These are phyloP conservation scores for Chytriomyces confervae DNA, from an alignment of 192 early-diverging fungal genomes.

Conservation along the genomic window DNA sequence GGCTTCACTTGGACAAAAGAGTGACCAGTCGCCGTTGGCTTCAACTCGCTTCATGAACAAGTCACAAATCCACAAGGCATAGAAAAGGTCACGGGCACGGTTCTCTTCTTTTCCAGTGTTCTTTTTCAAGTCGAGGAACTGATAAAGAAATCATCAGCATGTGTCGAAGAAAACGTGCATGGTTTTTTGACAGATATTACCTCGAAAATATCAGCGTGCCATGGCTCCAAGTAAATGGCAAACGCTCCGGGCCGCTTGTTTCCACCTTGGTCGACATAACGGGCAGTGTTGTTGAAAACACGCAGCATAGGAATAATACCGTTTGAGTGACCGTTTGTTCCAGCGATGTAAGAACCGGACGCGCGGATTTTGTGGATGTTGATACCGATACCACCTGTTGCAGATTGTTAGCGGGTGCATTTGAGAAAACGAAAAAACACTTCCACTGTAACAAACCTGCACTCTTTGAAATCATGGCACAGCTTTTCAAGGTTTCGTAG, in stretches of 20 bases:
- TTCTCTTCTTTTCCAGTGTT: conserved; percentile 98
- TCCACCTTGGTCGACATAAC: conserved; percentile 99
- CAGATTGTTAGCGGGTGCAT: neutral
- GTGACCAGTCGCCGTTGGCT: conserved; percentile 87
- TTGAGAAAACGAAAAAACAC: neutral
- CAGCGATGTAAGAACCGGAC: conserved; percentile 94
- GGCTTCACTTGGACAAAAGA: conserved; percentile 95
- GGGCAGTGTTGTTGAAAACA: conserved; percentile 97
- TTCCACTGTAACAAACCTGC: conserved; percentile 56
- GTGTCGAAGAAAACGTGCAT: neutral
- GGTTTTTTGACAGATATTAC: neutral
- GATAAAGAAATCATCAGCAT: neutral
- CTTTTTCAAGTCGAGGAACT: conserved; percentile 94
- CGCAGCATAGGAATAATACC: conserved; percentile 97
- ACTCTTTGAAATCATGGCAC: conserved; percentile 97
- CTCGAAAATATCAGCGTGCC: conserved; percentile 96
- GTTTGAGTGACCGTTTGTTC: conserved; percentile 96
- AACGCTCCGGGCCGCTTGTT: conserved; percentile 98
- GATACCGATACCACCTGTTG: conserved; percentile 85
- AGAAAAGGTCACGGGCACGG: conserved; percentile 96
- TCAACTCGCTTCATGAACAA: conserved; percentile 98
- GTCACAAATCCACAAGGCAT: conserved; percentile 96
- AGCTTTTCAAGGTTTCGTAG: conserved; percentile 95
- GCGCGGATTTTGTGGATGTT: conserved; percentile 98
- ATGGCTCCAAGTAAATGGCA: conserved; percentile 98